These are phyloP conservation scores for Ophiostoma triangulosporum DNA, from an alignment of 2,329 filamentous ascomycete genomes.

Conservation along the genomic window DNA sequence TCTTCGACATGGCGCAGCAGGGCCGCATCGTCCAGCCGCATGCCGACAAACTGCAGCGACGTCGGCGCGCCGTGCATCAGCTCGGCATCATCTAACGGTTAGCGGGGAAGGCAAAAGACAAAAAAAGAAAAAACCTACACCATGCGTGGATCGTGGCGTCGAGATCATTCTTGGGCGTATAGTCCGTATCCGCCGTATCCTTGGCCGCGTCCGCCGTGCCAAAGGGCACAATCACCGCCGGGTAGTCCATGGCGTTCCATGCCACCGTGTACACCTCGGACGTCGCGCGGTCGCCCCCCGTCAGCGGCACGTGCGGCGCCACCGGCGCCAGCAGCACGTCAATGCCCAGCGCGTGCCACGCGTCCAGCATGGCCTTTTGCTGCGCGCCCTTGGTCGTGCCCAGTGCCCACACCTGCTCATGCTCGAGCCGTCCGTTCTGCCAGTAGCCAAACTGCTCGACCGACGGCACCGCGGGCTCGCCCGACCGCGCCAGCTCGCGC, in stretches of 20 bases:
- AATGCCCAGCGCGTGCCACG: slow-evolving; percentile 11
- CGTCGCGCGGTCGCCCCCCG: not conserved
- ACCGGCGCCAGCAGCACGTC: slow-evolving; percentile 11
- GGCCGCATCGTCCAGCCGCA: slow-evolving; percentile 4
- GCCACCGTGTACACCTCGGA: slow-evolving; percentile 12
- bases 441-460: slow-evolving; percentile 13
- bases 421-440: slow-evolving; percentile 7
- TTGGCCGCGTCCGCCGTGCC: slow-evolving; percentile 6
- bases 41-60: slow-evolving; percentile 5
- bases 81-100: slow-evolving; percentile 1
- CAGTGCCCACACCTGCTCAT: slow-evolving; percentile 13
- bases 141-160: slow-evolving; percentile 8
- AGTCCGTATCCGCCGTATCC: slow-evolving; percentile 2
- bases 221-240: slow-evolving; percentile 11
- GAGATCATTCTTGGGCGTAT: slow-evolving; percentile 7
- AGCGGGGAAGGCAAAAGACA: too few species aligned
- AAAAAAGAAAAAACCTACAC: slow-evolving; percentile 6
- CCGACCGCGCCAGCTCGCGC: slow-evolving; percentile 8
- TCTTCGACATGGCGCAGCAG: slow-evolving; percentile 6
- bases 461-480: slow-evolving; percentile 11
- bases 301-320: slow-evolving; percentile 10
- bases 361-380: slow-evolving; percentile 14
- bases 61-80: slow-evolving; percentile 7
- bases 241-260: slow-evolving; percentile 14
- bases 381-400: slow-evolving; percentile 10